Evolutionary conservation across 441 rosid genomes (phyloP), one percentile per base, ranked within the genome.

Genomic region (Flueggea neowawraea): DNA sequence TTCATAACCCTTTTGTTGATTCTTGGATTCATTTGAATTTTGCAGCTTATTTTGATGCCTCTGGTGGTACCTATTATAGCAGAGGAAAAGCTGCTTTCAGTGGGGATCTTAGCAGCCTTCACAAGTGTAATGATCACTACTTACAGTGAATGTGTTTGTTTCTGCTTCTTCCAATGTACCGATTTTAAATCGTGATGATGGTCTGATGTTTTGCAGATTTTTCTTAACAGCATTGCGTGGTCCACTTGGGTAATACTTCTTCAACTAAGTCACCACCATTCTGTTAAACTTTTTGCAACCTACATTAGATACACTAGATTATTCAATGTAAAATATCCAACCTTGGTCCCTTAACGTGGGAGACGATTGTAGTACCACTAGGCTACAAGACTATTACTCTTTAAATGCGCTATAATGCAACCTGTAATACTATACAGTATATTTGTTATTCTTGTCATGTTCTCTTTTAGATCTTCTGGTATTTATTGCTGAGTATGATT

Each of bases 21-120:
- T 51, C 44, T 28, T 54, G 5, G 6, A 7, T 10, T 8, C 14
- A 55, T 58, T 41, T 28, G 64, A 68, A 57, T 64, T 31, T 45
- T 63, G 75, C 91, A 94, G 98, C 73, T 94, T 65, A 50, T 90
- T 75, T 58, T 89, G 52, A 61, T 89, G 87, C 97, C 98, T 33
- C 58, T 81, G 52, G 51, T 89, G 73, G 82, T 84, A 36, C 83
- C 88, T 45, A 12, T 69, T 39, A 10, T 90, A 55, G 80, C 81
- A 61, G 98, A 94, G 57, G 71, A 81, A 64, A 84, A 73, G 78
- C 69, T 90, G 60, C 88, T 90, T 61, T 91, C 96, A 10, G 36
- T 84, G 14, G 96, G 93, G 39, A 90, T 94, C 48, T 71, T 86
- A 3, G 69, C 74, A 58, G 80, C 78, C 45, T 79, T 72, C 54